Base-by-base conservation (phyloP, 2,329 filamentous ascomycete genomes). In the Escovopsis sp. region DNA sequence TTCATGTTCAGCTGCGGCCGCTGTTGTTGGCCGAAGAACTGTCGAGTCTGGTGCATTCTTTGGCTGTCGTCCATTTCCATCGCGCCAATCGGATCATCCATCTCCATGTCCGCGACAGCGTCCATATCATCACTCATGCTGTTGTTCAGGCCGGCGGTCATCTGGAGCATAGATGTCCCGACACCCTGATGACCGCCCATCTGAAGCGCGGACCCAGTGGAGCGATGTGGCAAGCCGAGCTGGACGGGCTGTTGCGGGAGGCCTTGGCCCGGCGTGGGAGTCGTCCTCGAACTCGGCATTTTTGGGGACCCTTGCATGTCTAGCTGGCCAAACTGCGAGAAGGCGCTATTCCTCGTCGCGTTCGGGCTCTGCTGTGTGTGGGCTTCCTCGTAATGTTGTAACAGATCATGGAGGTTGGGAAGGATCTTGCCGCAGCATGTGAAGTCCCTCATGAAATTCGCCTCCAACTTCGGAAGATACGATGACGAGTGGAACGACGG, bases 371-470 rank as follows among this genome's bases (percentile, higher is more conserved):
- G 73, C 49, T 84, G 79, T 12, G 87, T 89, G 62, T 98, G 91
- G 43, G 82, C 77, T 64, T 95, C 89, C 63, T 98, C 91, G 59
- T 95, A 98, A 61, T 98, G 91, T 58, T 94, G 87, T 38, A 98
- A 70, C 38, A 98, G 72, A 58, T 96, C 91, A 65, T 98, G 91
- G 52, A 98, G 75, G 40, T 88, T 93, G 23, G 88, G 83, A 51
- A 95, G 73, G 30, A 82, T 89, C 54, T 85, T 76, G 55, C 87
- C 87, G 64, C 91, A 98, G 67, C 91, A 98, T 41, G 82, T 82
- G 64, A 96, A 96, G 65, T 96, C 88, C 62, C 82, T 82, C 85
- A 96, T 93, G 61, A 95, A 98, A 57, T 89, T 91, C 47, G 89
- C 89, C 63, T 98, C 91, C 57, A 95, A 78, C 62, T 94, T 95